A percentile compares a stretch with the other conserved stretches of the same genome.
Conservation (phyloP, 208 protist genomes). For the Leishmania major region DNA sequence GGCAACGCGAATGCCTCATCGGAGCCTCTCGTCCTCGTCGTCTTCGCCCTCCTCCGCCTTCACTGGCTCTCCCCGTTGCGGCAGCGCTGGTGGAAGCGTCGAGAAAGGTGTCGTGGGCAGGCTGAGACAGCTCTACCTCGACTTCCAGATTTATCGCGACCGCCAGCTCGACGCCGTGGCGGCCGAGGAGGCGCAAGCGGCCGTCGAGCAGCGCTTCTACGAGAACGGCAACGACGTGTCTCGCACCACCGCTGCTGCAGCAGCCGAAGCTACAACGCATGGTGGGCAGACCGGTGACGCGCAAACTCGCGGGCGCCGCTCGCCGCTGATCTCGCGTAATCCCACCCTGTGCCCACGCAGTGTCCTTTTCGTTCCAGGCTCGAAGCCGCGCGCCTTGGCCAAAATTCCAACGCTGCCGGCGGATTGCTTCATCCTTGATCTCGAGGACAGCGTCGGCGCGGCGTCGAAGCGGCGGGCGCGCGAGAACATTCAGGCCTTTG, state of each 20-base stretch:
- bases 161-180: conserved; percentile 42
- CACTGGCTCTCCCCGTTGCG: background rate
- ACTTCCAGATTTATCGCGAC: conserved; percentile 55
- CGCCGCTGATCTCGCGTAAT: conserved; percentile 49
- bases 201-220: conserved; percentile 1
- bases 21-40: background rate
- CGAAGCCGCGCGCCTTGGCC: conserved; percentile 52
- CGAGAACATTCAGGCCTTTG: conserved; percentile 55
- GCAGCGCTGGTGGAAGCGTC: background rate
- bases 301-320: background rate
- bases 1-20: background rate
- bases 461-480: conserved; percentile 54
- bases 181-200: conserved; percentile 17
- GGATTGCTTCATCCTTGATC: conserved; percentile 82
- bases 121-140: conserved; percentile 38
- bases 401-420: conserved; percentile 58
- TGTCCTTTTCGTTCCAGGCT: conserved; percentile 74
- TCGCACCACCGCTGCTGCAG: background rate
- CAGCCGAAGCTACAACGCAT: background rate
- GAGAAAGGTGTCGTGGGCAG: conserved; percentile 25
- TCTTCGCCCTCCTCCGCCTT: background rate
- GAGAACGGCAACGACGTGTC: background rate
- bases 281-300: background rate
- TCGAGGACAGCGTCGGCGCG: conserved; percentile 66
- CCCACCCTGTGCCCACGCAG: conserved; percentile 67